Base-by-base conservation (phyloP, 768 basidiomycete species). In the Termitomyces titanicus region DNA sequence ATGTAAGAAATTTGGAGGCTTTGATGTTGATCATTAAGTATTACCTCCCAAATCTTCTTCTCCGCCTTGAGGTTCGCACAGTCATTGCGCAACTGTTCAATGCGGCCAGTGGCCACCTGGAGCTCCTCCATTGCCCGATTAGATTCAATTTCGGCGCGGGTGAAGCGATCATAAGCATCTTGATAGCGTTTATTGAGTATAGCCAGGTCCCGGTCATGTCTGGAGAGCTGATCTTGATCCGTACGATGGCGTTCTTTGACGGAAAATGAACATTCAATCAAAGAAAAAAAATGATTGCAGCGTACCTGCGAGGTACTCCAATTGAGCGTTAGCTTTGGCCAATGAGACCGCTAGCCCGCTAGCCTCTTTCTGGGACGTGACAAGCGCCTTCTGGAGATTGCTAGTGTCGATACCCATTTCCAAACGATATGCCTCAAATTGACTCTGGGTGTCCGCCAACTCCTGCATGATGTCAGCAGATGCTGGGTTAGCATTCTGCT, bases 11-110 rank as follows among this genome's bases (percentile, higher is more conserved):
- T 25, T n/a, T 55, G 17, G 10, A 3, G 4, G 34, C 8, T 5
- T 22, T 56, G 25, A 40, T 22, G 24, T n/a, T 9, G 25, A 40
- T 22, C n/a, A 37, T 15, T 10, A 37, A 20, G 12, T 25, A 20
- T 31, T 50, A 91, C 93, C 86, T 92, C 91, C 88, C 89, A 93
- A 34, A 95, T 90, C 64, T 84, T 88, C 76, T 93, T 95, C 79
- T 98, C 96, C 0, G 94, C 94, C 40, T 89, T 84, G 17, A 97
- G 79, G 67, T 92, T 95, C 2, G 91, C 89, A 59, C 79, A 82
- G 63, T 98, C 95, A 61, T 89, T 92, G 10, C 92, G 84, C 37
- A 94, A 73, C 54, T 89, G 86, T 58, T 95, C 92, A 15, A 87
- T 72, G 22, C 79, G 78, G 24, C 80, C 74, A 57, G 81, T 83